Evolutionary conservation across 768 basidiomycete genomes (phyloP).

Genomic region (Mycena capillaripes): DNA sequence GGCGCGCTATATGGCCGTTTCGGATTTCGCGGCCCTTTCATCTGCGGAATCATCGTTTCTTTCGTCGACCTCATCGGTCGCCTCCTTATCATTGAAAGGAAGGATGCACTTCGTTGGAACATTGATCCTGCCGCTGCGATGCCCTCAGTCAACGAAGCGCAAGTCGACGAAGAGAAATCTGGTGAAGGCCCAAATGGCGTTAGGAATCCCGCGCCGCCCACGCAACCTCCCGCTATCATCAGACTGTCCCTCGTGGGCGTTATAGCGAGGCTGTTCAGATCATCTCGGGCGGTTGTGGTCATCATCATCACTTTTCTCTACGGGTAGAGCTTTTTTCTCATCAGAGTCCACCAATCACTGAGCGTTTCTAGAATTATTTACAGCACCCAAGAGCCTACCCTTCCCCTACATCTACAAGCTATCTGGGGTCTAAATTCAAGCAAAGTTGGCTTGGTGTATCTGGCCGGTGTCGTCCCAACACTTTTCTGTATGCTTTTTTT

Average conservation of each 20-base stretch:
- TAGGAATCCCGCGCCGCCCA: background rate
- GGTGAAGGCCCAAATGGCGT: background rate
- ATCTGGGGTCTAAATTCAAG: slow-evolving; percentile 62
- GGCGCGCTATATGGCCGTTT: slow-evolving; percentile 66
- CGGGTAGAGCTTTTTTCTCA: slow-evolving; percentile 56
- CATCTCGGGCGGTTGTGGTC: slow-evolving; percentile 64
- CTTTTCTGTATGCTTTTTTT: slow-evolving; percentile 66
- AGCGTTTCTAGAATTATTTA: slow-evolving; percentile 56
- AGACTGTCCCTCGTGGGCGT: slow-evolving; percentile 57
- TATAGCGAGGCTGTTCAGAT: slow-evolving; percentile 56
- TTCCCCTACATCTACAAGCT: slow-evolving; percentile 67
- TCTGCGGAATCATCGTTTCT: slow-evolving; percentile 63
- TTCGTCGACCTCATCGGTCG: slow-evolving; percentile 67
- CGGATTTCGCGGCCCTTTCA: slow-evolving; percentile 73
- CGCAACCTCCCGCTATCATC: background rate
- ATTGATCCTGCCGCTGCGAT: slow-evolving; percentile 51
- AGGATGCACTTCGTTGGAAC: slow-evolving; percentile 63
- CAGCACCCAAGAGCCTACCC: slow-evolving; percentile 67
- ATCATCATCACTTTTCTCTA: slow-evolving; percentile 63
- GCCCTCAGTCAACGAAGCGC: slow-evolving; percentile 25
- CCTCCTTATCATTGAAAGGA: slow-evolving; percentile 69
- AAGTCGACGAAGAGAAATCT: slow-evolving; percentile 11
- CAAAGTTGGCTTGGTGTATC: slow-evolving; percentile 76
- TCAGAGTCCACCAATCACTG: slow-evolving; percentile 2
- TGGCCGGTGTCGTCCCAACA: slow-evolving; percentile 75